Conservation (phyloP, 1,284 basidiomycete species). For the Rhodotorula sp. region DNA sequence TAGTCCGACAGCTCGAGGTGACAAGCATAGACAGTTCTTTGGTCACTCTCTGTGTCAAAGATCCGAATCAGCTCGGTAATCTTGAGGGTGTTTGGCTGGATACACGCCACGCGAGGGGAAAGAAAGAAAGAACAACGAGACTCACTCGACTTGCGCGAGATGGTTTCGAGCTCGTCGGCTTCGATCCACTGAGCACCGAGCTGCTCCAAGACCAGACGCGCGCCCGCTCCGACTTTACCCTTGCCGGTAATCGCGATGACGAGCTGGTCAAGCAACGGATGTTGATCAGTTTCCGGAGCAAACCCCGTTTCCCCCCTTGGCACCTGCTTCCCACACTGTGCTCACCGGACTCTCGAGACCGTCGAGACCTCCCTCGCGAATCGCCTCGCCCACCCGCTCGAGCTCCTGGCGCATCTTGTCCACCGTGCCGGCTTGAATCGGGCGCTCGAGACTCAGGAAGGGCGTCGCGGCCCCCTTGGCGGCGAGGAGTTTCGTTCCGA, state of each 20-base stretch:
- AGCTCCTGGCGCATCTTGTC: slow-evolving; percentile 62
- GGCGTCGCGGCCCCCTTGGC: slow-evolving; percentile 74
- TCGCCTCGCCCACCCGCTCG: slow-evolving; percentile 57
- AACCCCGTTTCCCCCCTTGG: background rate
- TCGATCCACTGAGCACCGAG: slow-evolving; percentile 64
- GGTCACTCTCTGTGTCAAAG: slow-evolving; percentile 49
- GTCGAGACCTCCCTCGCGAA: background rate
- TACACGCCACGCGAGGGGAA: too few relatives aligned
- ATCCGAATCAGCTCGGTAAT: background rate
- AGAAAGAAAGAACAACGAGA: background rate
- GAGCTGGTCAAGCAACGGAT: slow-evolving; percentile 44
- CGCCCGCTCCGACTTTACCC: slow-evolving; percentile 76
- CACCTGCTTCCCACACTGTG: background rate
- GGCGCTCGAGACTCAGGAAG: slow-evolving; percentile 57
- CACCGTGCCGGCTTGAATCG: slow-evolving; percentile 47
- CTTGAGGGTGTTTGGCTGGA: background rate
- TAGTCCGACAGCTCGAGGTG: slow-evolving; percentile 71
- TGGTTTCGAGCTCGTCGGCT: slow-evolving; percentile 58
- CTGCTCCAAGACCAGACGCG: slow-evolving; percentile 66
- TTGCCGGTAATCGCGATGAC: slow-evolving; percentile 77
- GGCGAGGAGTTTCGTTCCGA: slow-evolving; percentile 69
- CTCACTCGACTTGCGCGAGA: slow-evolving; percentile 57
- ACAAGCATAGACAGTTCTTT: slow-evolving; percentile 72
- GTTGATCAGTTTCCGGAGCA: background rate
- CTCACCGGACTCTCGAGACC: slow-evolving; percentile 11